Percentiles rank a stretch among this genome's conserved stretches.
Evolutionary conservation across 129 eudicot genomes (phyloP).

Genomic region (Kitagawia praeruptora): DNA sequence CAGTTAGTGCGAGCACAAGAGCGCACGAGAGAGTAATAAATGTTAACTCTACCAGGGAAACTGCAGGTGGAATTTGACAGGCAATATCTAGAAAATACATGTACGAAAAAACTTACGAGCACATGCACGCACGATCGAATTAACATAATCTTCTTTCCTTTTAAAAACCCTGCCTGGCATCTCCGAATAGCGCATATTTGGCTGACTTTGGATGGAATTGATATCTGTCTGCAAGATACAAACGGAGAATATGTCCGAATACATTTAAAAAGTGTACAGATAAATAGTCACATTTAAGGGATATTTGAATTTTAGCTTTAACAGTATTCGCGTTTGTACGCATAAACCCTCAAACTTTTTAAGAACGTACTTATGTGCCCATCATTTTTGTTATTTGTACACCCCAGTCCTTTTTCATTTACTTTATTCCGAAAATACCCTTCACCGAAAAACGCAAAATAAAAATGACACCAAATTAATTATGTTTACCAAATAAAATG

Average conservation of each 20-base stretch:
- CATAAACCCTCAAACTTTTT: not conserved
- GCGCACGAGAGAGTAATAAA: not conserved
- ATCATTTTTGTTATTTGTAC: not conserved
- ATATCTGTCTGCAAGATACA: conserved; percentile 61
- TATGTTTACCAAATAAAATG: no score
- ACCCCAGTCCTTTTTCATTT: not conserved
- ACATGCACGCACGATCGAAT: conserved; percentile 76
- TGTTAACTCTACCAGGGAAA: not conserved
- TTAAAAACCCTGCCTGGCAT: conserved; percentile 63
- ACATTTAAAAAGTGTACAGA: not conserved
- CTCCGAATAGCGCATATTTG: conserved; percentile 56
- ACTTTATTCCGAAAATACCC: not conserved
- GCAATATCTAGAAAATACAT: not conserved
- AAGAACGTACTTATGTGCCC: not conserved
- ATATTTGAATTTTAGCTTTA: no score
- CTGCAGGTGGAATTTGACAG: not conserved
- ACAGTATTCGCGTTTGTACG: not conserved
- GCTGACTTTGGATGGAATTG: conserved; percentile 48
- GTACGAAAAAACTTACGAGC: conserved; percentile 61
- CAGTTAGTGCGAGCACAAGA: not conserved
- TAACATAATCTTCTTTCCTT: conserved; percentile 67
- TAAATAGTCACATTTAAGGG: not conserved
- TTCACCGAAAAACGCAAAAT: not conserved
- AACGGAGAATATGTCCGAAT: conserved; percentile 3
- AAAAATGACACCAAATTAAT: not conserved